Base-by-base conservation (phyloP, 176 grass and related monocot genomes). In the Oryza glaberrima region DNA sequence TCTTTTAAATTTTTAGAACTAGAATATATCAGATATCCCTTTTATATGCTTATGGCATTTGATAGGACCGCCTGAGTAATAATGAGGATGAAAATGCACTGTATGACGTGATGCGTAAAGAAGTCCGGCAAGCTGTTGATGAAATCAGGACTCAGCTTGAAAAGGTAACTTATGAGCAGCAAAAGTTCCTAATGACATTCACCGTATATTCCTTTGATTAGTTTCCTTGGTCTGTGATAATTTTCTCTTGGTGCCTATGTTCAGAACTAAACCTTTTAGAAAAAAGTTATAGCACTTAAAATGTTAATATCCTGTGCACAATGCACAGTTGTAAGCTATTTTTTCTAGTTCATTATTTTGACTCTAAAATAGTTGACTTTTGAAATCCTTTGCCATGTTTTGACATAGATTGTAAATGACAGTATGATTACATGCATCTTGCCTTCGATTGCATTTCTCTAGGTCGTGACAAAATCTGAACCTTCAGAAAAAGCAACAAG, bases 71-170 rank as follows among this genome's bases (percentile, higher is more conserved):
- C 66, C 72, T 19, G 16, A 76, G 32, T 60, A 51, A 48, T 60
- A 70, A 85, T 67, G 69, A 75, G 3, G 77, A 91, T 38, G 80
- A 78, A 77, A 82, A 67, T 73, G 80, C 77, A 79, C 70, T 95
- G 9, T 98, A 98, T 80, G 87, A 95, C 66, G 82, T 72, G 25
- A 93, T 98, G 93, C 82, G 91, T 66, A 95, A 91, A 82, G 91
- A 98, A 98, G 91, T 97, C 23, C 83, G 95, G 81, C 90, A 94
- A 86, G 92, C 86, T 82, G 92, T 97, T 80, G 86, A 94, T 69
- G 95, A 97, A 86, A 93, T 97, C 70, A 94, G 84, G 52, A 97
- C 67, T 77, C 84, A 93, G 51, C 88, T 98, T 90, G 91, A 92
- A 84, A 94, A 90, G 83, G 93, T 92, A 75, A 13, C 3, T 78